Base-by-base conservation (phyloP, 2,329 filamentous ascomycete species). In the Diaporthe citri region DNA sequence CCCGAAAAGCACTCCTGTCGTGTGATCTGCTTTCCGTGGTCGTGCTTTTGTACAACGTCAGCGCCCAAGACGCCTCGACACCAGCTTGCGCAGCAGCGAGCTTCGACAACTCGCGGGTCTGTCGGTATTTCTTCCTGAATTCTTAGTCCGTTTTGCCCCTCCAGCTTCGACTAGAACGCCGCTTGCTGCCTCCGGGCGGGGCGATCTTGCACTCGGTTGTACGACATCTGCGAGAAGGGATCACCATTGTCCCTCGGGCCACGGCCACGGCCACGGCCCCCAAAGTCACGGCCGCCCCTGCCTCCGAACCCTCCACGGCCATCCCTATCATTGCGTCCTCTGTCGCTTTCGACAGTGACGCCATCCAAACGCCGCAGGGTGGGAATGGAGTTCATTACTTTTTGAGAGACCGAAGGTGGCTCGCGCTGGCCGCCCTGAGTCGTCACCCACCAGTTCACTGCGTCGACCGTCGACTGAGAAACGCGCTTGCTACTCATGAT, bases 381-480 rank as follows among this genome's bases (percentile, higher is more conserved):
- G 69, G 83, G 78, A 46, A 83, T 83, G 25, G 39, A 4, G 6
- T 72, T 69, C 10, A 79, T 80, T 78, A 77, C 3, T 41, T 25
- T 76, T 2, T 64, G 10, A 13, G 79, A 36, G 6, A 89, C 77
- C 3, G 76, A 75, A 1, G 91, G 91, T 9, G 88, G 86, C 62
- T 87, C 75, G 0, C 81, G 71, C 86, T 88, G 86, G 55, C 90
- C 89, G 86, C 90, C 90, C 28, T 86, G 89, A 22, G 84, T 80
- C 28, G 80, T 79, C 62, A 85, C 83, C 85, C 90, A 89, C n/a
- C 85, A 80, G 80, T 92, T 92, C 77, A 93, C 82, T 28, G 87
- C 84, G 4, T 86, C 79, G 25, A 91, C 84, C 10, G 88, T 78
- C 2, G 81, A 79, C 20, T 82, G 79, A 48, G 81, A 80, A 66